phyloP scores from a whole-genome alignment of 352 stramenopile species.

The Blastocystis sp. region DNA sequence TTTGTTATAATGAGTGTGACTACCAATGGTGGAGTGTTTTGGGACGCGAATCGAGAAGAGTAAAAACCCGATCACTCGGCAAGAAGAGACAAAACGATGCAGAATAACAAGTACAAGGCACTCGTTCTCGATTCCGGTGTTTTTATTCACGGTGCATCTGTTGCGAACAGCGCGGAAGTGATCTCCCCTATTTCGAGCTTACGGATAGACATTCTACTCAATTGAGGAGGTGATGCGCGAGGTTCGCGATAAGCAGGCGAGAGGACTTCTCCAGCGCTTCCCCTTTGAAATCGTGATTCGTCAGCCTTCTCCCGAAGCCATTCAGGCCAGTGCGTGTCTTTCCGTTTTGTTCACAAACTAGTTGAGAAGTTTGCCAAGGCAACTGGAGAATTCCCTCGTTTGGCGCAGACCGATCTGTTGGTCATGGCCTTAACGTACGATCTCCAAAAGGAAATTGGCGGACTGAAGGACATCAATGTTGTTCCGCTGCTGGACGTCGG shows the following conservation, averaged over 20 bases:
- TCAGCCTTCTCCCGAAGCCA: conserved; percentile 48
- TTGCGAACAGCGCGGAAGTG: conserved; percentile 16
- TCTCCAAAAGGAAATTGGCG: conserved; percentile 61
- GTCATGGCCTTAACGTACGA: conserved; percentile 64
- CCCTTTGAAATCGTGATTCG: conserved; percentile 66
- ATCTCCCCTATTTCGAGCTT: background rate
- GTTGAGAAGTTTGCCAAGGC: conserved; percentile 35
- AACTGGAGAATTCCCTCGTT: conserved; percentile 66
- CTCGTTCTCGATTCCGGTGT: conserved; percentile 56
- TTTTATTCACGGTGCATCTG: conserved; percentile 49
- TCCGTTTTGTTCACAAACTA: background rate
- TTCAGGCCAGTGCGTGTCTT: conserved; percentile 1
- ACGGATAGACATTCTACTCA: conserved; percentile 47
- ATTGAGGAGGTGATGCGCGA: conserved; percentile 65
- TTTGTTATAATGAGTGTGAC: background rate
- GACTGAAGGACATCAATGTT: conserved; percentile 56
- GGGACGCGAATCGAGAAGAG: background rate
- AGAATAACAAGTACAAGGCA: conserved; percentile 41
- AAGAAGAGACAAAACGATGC: background rate
- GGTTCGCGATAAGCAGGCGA: conserved; percentile 43
- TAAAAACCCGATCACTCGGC: background rate
- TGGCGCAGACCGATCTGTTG: conserved; percentile 55
- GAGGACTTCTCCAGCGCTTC: conserved; percentile 48
- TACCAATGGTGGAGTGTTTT: background rate
- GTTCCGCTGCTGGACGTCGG: conserved; percentile 29